Conservation (phyloP, 2,329 filamentous ascomycete genomes). For the Alternaria sp. region DNA sequence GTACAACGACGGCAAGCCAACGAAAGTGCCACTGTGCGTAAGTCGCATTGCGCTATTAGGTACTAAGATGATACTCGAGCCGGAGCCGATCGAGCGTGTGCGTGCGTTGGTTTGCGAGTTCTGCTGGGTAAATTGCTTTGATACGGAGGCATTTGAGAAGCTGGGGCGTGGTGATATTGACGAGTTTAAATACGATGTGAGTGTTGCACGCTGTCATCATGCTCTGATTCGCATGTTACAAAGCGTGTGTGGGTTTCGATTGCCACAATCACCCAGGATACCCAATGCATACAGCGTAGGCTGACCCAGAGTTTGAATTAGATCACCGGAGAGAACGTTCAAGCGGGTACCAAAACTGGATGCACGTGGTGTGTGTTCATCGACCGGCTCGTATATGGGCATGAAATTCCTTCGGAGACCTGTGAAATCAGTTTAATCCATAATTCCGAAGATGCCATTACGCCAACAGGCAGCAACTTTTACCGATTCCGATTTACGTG, state of each 20-base stretch:
- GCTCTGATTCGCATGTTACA: background rate
- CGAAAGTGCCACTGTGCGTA: rapidly evolving
- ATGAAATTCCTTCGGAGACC: too few species aligned
- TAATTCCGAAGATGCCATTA: rapidly evolving
- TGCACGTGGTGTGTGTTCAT: background rate
- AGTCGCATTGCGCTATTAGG: rapidly evolving
- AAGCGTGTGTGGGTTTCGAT: rapidly evolving
- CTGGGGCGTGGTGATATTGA: background rate
- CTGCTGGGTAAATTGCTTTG: background rate
- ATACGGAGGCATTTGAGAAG: background rate
- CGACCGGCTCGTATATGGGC: too few species aligned
- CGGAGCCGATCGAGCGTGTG: background rate
- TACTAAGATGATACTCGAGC: background rate
- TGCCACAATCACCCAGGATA: rapidly evolving
- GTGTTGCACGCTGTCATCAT: background rate
- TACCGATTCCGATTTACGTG: background rate
- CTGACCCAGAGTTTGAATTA: background rate
- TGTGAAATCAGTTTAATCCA: background rate
- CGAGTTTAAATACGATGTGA: background rate
- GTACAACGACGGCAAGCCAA: rapidly evolving
- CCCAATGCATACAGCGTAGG: background rate
- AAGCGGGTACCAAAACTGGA: rapidly evolving
- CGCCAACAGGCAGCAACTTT: background rate
- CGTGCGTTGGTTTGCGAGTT: background rate
- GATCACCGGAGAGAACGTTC: background rate